Conservation (phyloP, 2,329 filamentous ascomycete genomes). For the Aspergillus intermedius region DNA sequence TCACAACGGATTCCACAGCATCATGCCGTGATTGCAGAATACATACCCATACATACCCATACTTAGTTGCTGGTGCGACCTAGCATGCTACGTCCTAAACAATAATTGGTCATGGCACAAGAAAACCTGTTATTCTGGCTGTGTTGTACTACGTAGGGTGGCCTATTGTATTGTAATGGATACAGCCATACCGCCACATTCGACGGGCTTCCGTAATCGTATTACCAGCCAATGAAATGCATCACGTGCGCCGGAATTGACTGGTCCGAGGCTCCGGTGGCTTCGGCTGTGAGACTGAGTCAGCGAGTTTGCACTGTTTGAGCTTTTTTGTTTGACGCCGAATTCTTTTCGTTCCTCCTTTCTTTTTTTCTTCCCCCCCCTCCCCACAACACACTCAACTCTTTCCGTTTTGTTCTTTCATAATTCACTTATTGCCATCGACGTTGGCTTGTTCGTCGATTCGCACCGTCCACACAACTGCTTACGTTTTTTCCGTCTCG, state of each 20-base stretch:
- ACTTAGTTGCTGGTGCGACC: no score
- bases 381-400: neutral
- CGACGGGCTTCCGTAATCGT: neutral
- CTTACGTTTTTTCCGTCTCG: constrained; percentile 3
- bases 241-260: neutral
- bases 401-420: neutral
- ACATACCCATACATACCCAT: no score
- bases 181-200: no score
- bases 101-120: no score
- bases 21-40: no score
- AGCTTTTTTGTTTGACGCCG: neutral
- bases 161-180: no score
- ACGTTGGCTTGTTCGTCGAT: constrained; percentile 9
- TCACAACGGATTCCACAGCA: no score
- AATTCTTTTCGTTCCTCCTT: neutral
- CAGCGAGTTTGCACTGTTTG: constrained; percentile 3
- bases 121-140: no score
- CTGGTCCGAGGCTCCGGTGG: neutral
- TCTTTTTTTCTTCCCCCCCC: neutral
- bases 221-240: neutral
- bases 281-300: constrained; percentile 2
- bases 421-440: constrained; percentile 3
- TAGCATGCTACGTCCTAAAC: no score
- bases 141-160: no score
- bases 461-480: constrained; percentile 5